phyloP scores from a whole-genome alignment of 2,329 filamentous ascomycete genomes.

The Claviceps quebecensis region DNA sequence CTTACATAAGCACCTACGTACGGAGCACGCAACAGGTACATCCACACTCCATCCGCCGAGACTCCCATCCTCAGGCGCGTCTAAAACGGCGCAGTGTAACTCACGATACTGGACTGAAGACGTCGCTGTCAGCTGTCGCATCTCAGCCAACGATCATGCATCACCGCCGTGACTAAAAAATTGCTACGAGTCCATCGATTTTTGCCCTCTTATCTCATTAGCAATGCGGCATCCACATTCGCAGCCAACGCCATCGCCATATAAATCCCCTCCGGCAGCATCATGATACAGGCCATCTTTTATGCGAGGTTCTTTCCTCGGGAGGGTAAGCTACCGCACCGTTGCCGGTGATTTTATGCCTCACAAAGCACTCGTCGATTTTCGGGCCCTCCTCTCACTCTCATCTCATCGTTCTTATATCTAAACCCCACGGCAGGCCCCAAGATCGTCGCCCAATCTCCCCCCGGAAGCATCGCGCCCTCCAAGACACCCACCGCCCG shows the following conservation, averaged over 20 bases:
- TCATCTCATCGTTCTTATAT: background rate
- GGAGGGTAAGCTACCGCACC: conserved; percentile 32
- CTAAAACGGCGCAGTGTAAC: background rate
- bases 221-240: background rate
- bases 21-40: no score
- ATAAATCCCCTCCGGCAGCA: background rate
- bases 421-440: conserved; percentile 29
- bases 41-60: no score
- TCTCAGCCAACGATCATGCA: background rate
- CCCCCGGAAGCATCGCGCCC: background rate
- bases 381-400: no score
- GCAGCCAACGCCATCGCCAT: background rate
- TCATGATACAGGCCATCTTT: conserved; percentile 57
- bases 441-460: conserved; percentile 43
- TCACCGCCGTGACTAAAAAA: background rate
- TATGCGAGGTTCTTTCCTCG: conserved; percentile 55
- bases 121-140: background rate
- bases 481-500: conserved; percentile 13
- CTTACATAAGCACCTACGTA: no score
- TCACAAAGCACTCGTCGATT: no score
- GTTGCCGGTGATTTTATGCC: background rate
- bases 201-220: background rate
- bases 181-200: background rate
- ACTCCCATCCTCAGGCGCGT: background rate
- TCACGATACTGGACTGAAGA: background rate